Base-by-base conservation (phyloP, 495 filamentous ascomycete species). In the Lepraria neglecta region DNA sequence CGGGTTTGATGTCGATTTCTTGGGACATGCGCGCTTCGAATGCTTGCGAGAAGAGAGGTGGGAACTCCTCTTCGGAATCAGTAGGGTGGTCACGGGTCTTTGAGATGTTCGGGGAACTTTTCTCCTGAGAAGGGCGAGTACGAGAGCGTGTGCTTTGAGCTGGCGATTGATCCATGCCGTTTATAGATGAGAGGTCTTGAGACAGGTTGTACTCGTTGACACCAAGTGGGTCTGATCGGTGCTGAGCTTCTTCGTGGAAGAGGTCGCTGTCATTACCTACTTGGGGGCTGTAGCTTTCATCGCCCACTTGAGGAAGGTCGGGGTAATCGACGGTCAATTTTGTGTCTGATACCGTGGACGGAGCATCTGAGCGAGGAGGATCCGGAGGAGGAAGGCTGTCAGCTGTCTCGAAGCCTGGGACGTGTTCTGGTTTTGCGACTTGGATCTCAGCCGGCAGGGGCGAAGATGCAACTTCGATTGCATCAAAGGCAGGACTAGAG, bases 401-500 rank as follows among this genome's bases (percentile, higher is more conserved):
- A 53, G 38, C 31, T 19, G 40, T 33, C 15, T 59, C 55, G 21
- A 28, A 51, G 3, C 24, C 33, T 33, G 43, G 35, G 12, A 21
- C 17, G 43, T 42, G 47, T 46, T 55, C 33, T n/a, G 28, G 44
- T 43, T 27, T 35, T 56, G 55, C 21, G 35, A 21, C 40, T 19
- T 44, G 33, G 3, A 56, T 17, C 10, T 44, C 52, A 38, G 51
- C 43, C 27, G 30, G 42, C 31, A 51, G 51, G 21, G 59, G 59
- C 40, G 59, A 61, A 38, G 59, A 61, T 14, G 42, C 43, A 33
- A 46, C 61, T 6, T 65, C 58, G 53, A 53, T 28, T 28, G 15
- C 31, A 31, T 53, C 54, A 14, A 55, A 46, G 43, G 67, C 66
- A 21, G 71, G 70, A 56, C 69, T 74, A 31, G 72, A 72, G 47